phyloP scores from a whole-genome alignment of 2,329 filamentous ascomycete genomes.

The Stachybotrys chlorohalonatus region DNA sequence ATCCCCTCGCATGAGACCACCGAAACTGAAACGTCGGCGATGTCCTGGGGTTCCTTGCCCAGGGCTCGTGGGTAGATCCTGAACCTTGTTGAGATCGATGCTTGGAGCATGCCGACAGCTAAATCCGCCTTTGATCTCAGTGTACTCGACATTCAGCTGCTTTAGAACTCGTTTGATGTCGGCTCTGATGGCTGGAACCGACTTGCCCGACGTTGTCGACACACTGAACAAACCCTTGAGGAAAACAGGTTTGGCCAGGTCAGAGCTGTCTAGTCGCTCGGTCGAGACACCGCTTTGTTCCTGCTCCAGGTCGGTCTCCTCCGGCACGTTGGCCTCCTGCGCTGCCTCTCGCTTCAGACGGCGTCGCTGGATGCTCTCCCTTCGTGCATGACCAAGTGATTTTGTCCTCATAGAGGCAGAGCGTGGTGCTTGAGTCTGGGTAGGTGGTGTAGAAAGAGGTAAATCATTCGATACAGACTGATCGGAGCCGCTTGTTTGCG shows the following conservation, averaged over 20 bases:
- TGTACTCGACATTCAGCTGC: conserved; percentile 82
- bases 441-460: conserved; percentile 40
- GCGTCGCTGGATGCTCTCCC: conserved; percentile 86
- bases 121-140: conserved; percentile 90
- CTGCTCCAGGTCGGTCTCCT: conserved; percentile 81
- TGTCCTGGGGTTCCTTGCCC: conserved; percentile 48
- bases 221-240: conserved; percentile 96
- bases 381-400: conserved; percentile 78
- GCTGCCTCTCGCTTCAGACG: conserved; percentile 65
- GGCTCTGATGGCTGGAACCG: conserved; percentile 71
- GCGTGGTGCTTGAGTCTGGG: conserved; percentile 38
- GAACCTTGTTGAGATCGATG: conserved; percentile 71
- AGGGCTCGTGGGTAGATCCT: conserved; percentile 54
- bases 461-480: conserved; percentile 54
- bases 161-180: conserved; percentile 88
- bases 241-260: conserved; percentile 87
- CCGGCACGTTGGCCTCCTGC: conserved; percentile 70
- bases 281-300: conserved; percentile 52
- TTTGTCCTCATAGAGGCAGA: conserved; percentile 67
- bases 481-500: conserved; percentile 71
- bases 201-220: conserved; percentile 89
- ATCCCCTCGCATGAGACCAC: conserved; percentile 48
- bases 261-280: conserved; percentile 56
- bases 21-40: conserved; percentile 75
- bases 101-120: conserved; percentile 81